Evolutionary conservation across 805 yeast species (phyloP).

Genomic region (Pichia pseudocactophila): DNA sequence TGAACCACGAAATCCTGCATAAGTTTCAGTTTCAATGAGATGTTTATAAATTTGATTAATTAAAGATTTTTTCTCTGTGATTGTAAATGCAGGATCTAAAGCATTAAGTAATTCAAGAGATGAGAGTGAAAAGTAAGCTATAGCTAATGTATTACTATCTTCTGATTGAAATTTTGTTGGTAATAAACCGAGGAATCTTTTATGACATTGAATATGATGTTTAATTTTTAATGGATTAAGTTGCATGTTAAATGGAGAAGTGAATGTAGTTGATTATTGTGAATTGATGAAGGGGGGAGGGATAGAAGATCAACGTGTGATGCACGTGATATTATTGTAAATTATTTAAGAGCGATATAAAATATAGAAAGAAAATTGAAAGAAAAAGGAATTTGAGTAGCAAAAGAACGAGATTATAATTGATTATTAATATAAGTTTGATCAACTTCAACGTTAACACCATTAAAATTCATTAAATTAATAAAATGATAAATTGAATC

Average conservation of each 20-base stretch:
- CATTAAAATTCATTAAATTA: too few species aligned
- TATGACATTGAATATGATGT: conserved; percentile 25
- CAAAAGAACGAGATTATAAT: too few species aligned
- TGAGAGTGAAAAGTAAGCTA: conserved; percentile 61
- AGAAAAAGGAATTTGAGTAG: not conserved
- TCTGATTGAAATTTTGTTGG: conserved; percentile 49
- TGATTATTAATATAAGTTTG: too few species aligned
- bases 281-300: too few species aligned
- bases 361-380: not conserved
- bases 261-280: too few species aligned
- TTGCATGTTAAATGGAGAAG: too few species aligned
- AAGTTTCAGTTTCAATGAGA: conserved; percentile 28
- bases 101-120: conserved; percentile 43
- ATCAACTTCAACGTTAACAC: too few species aligned
- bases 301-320: too few species aligned
- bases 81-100: conserved; percentile 21
- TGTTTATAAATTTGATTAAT: conserved; percentile 40
- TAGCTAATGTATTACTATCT: conserved; percentile 61
- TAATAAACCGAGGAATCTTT: conserved; percentile 23
- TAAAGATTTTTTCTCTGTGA: conserved; percentile 24
- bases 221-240: conserved; percentile 9
- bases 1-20: conserved; percentile 51
- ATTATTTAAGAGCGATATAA: too few species aligned
- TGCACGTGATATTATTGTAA: too few species aligned
- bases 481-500: not conserved